Base-by-base conservation (phyloP, 2,329 filamentous ascomycete genomes). In the Ophiocordyceps camponoti-leonardi region DNA sequence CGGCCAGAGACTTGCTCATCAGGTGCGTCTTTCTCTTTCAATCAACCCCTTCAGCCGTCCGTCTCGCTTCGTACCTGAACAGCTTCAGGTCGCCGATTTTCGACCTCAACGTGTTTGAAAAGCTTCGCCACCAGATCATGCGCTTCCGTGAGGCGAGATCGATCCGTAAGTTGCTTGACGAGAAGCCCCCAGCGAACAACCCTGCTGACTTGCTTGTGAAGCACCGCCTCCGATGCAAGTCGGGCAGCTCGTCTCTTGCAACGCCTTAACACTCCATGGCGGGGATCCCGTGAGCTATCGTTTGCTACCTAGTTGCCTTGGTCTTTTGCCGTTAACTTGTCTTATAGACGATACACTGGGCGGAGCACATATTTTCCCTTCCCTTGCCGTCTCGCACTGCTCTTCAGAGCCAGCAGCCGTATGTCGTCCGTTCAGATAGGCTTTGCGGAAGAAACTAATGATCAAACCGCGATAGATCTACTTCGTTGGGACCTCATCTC, bases 301-400 rank as follows among this genome's bases (percentile, higher is more conserved):
- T 6, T 11, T 6, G 14, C 4, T 6, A 10, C 20, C 13, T n/a
- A 13, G 26, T 23, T 33, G 30, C 12, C 26, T 42, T 30, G 26
- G 20, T 10, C 13, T 11, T 5, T 33, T 47, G 7, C 44, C 22
- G 11, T 41, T 23, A 16, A 16, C 5, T 20, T n/a, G 40, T 22
- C 43, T 51, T 46, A 51, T 49, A 77, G 72, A 61, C 61, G 44
- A 59, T 65, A 5, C 75, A 80, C 53, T 81, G 77, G 77, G 73
- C 75, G 6, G 69, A 77, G 51, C 67, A 72, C 39, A 75, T 80
- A 22, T 79, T 80, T 50, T 71, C 71, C 1, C 61, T 70, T 19
- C 70, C 71, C 0, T 59, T 75, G 37, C 66, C 73, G 0, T 68
- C 67, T 12, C 63, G 68, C 13, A 77, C 72, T 5, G 61, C 65